Conservation (phyloP, 2,329 filamentous ascomycete genomes). For the Dactylellina sp. region DNA sequence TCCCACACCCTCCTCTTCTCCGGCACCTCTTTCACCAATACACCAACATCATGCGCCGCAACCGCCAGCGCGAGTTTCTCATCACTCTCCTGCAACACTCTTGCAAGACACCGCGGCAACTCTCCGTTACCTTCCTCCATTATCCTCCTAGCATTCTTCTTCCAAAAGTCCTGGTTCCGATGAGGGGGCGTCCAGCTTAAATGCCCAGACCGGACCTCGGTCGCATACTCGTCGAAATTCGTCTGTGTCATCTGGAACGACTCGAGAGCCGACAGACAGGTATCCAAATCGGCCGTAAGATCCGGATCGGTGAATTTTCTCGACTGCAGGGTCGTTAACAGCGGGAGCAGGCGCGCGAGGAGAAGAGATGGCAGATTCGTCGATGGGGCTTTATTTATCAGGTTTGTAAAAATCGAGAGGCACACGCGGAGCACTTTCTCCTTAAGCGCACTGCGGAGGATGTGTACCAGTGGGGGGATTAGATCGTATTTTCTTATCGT, state of each 20-base stretch:
- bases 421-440: constrained; percentile 96
- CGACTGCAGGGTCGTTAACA: constrained; percentile 73
- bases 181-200: constrained; percentile 94
- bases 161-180: constrained; percentile 87
- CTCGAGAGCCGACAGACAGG: constrained; percentile 65
- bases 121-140: constrained; percentile 84
- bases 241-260: constrained; percentile 68
- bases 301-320: constrained; percentile 73
- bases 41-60: constrained; percentile 92
- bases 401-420: constrained; percentile 87
- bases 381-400: constrained; percentile 78
- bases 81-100: constrained; percentile 84
- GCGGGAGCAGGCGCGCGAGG: constrained; percentile 80
- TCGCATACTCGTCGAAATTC: constrained; percentile 88
- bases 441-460: constrained; percentile 91
- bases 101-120: constrained; percentile 82
- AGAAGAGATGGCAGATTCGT: constrained; percentile 83
- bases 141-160: constrained; percentile 88
- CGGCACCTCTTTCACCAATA: constrained; percentile 86
- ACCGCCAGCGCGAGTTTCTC: constrained; percentile 91
- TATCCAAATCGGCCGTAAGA: constrained; percentile 68
- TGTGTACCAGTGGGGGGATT: constrained; percentile 88
- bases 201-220: constrained; percentile 86
- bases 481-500: constrained; percentile 97
- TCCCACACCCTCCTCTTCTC: constrained; percentile 84